Conservation (phyloP, 2,329 filamentous ascomycete genomes). For the Botrytis galanthina region DNA sequence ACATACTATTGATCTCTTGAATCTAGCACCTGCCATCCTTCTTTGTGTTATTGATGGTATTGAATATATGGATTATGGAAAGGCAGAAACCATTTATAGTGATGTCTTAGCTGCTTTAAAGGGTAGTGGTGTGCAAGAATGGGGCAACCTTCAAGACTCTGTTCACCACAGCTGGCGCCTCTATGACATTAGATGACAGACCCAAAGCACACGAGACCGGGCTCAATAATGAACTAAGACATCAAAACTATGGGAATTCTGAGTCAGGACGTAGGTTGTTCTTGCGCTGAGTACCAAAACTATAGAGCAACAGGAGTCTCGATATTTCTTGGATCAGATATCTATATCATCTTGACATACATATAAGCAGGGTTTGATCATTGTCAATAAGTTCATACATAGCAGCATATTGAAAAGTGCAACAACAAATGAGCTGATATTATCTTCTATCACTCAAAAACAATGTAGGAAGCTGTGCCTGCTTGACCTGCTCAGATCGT, state of each 20-base stretch:
- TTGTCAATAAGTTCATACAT: not conserved
- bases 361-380: fast-evolving
- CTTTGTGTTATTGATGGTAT: too few species aligned
- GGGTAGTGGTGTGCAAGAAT: too few species aligned
- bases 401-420: not conserved
- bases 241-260: not conserved
- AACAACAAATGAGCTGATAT: not conserved
- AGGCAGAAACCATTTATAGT: too few species aligned
- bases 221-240: not conserved
- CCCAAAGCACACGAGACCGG: not conserved
- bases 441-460: not conserved
- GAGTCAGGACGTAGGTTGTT: not conserved
- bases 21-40: too few species aligned
- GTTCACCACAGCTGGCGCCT: too few species aligned
- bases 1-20: too few species aligned
- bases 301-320: not conserved
- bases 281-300: not conserved
- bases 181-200: not conserved
- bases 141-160: too few species aligned
- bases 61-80: too few species aligned
- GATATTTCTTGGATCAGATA: too few species aligned
- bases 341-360: not conserved
- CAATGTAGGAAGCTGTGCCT: not conserved
- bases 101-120: too few species aligned
- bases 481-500: not conserved